phyloP scores from a whole-genome alignment of 1,284 basidiomycete species.

The Neonothopanus nambi region DNA sequence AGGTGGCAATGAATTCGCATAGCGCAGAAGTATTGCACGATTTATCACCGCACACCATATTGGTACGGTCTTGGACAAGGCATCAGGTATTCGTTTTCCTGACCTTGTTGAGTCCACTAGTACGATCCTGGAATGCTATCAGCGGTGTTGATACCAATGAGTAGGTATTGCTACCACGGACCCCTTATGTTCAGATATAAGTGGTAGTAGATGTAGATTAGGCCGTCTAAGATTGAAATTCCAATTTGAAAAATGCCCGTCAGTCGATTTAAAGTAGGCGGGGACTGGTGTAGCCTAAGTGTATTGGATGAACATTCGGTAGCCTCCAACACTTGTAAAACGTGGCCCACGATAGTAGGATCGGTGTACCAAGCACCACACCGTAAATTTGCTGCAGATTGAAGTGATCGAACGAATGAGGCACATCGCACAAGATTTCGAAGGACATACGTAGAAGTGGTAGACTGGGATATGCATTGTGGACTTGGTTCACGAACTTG shows the following conservation, averaged over 20 bases:
- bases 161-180: conserved; percentile 31
- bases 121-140: conserved; percentile 55
- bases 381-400: conserved; percentile 78
- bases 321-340: conserved; percentile 8
- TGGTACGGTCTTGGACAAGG: conserved; percentile 91
- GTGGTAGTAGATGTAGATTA: conserved; percentile 78
- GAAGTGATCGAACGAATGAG: neutral
- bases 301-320: neutral
- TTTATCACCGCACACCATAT: conserved; percentile 97
- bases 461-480: conserved; percentile 53
- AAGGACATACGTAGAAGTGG: conserved; percentile 63
- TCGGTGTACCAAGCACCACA: conserved; percentile 95
- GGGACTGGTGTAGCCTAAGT: conserved; percentile 40
- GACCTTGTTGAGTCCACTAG: conserved; percentile 92
- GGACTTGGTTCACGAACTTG: conserved; percentile 64
- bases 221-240: conserved; percentile 84
- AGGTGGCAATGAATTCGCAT: conserved; percentile 15
- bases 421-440: neutral
- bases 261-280: conserved; percentile 97
- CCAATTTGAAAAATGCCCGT: conserved; percentile 91
- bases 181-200: conserved; percentile 62
- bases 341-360: conserved; percentile 54
- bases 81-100: conserved; percentile 95
- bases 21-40: conserved; percentile 52
- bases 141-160: neutral